Percentiles rank a stretch among this genome's conserved stretches.
phyloP scores from a whole-genome alignment of 1,139 yeast genomes.

The Lodderomyces metapsilosis region DNA sequence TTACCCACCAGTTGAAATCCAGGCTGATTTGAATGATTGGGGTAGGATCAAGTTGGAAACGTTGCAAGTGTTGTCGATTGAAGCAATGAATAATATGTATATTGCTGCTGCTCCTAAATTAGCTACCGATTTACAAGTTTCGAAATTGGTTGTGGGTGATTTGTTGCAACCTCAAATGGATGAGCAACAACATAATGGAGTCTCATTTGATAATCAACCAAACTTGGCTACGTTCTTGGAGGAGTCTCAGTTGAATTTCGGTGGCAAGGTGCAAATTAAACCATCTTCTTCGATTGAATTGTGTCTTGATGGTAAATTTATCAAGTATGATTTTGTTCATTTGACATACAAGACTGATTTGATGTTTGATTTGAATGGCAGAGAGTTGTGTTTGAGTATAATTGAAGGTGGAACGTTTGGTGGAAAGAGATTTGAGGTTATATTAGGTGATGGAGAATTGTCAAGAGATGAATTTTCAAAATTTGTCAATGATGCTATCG shows the following conservation, averaged over 20 bases:
- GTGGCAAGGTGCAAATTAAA: conserved; percentile 25
- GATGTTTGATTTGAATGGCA: conserved; percentile 34
- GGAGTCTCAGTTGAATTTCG: conserved; percentile 38
- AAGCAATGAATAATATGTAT: conserved; percentile 42
- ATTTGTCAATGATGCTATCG: conserved; percentile 28
- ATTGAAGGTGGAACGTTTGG: conserved; percentile 59
- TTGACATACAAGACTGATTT: conserved; percentile 44
- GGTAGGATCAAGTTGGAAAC: conserved; percentile 41
- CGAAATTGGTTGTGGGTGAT: conserved; percentile 40
- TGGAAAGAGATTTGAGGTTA: conserved; percentile 50
- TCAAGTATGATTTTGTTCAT: conserved; percentile 44
- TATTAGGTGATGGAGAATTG: conserved; percentile 27
- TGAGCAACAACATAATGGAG: not conserved
- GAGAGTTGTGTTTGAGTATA: conserved; percentile 44
- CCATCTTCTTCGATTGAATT: conserved; percentile 40
- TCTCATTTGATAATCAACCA: conserved; percentile 32
- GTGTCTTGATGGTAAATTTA: conserved; percentile 31
- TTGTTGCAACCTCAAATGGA: conserved; percentile 16
- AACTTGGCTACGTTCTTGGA: conserved; percentile 44
- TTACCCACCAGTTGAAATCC: conserved; percentile 58
- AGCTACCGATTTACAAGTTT: conserved; percentile 45
- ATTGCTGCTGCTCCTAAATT: conserved; percentile 42
- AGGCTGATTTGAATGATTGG: conserved; percentile 44
- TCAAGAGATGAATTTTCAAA: conserved; percentile 23
- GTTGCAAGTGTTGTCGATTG: conserved; percentile 45